Conservation (phyloP, 2,329 filamentous ascomycete genomes). For the Coniochaeta sp. region DNA sequence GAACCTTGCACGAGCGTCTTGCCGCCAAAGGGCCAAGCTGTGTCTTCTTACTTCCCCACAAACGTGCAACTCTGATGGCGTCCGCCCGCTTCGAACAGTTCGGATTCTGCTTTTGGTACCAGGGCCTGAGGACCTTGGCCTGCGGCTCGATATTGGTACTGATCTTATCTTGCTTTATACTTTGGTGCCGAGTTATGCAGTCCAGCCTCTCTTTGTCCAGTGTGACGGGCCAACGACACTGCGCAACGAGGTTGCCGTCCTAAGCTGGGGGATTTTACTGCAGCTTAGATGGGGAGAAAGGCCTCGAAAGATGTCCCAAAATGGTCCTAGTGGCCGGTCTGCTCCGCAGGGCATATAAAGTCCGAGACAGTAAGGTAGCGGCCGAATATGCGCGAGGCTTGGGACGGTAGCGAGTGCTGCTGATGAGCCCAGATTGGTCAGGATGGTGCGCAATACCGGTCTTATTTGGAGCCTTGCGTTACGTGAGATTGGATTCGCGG, state of each 20-base stretch:
- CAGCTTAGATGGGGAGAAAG: neutral
- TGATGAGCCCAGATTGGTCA: neutral
- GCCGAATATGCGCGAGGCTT: neutral
- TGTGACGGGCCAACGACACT: neutral
- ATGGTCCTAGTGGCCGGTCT: no score
- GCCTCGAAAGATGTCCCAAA: no score
- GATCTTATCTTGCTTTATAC: neutral
- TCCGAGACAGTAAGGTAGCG: neutral
- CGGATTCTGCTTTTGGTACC: neutral
- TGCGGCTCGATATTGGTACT: neutral
- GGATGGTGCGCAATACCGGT: neutral
- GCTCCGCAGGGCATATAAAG: neutral
- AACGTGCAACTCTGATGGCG: neutral
- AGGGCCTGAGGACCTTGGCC: neutral
- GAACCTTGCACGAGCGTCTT: constrained; percentile 5
- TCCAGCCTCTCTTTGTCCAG: neutral
- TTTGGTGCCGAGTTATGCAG: neutral
- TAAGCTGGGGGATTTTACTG: neutral
- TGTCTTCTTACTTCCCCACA: neutral
- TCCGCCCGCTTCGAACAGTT: neutral
- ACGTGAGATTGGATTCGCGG: constrained; percentile 1
- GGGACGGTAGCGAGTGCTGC: neutral
- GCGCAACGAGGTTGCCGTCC: neutral
- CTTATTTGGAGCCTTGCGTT: neutral
- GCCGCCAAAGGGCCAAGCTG: neutral